Percentiles rank a stretch among this genome's conserved stretches.
Conservation (phyloP, 2,329 filamentous ascomycete genomes). For the Aspergillus flavus region DNA sequence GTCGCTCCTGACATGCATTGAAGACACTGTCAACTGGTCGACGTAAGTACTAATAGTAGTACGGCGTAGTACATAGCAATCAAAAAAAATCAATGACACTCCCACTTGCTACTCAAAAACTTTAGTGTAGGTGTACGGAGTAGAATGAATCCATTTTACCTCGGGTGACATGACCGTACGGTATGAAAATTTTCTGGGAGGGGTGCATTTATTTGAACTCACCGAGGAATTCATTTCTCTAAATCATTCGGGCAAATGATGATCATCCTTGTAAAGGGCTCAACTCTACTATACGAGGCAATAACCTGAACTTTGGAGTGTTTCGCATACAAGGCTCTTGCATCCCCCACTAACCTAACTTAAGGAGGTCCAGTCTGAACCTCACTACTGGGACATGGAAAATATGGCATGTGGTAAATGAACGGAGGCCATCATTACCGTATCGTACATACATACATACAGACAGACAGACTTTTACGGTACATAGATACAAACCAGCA, state of each 20-base stretch:
- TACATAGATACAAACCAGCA: conserved; percentile 7
- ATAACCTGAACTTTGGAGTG: neutral
- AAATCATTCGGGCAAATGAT: neutral
- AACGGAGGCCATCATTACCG: neutral
- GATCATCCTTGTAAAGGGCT: conserved; percentile 1
- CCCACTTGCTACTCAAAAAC: neutral
- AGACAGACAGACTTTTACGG: neutral
- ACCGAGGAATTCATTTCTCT: neutral
- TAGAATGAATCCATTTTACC: neutral
- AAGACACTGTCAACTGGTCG: neutral
- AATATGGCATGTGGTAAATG: neutral
- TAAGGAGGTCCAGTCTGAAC: neutral
- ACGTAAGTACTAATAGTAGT: neutral
- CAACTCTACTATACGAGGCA: conserved; percentile 2
- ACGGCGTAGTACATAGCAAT: neutral
- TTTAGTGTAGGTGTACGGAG: neutral
- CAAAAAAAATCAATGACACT: neutral
- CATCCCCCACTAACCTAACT: neutral
- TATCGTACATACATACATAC: conserved; percentile 2
- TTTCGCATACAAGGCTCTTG: neutral
- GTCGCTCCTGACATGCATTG: neutral
- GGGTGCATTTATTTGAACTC: conserved; percentile 4
- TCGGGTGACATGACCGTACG: conserved; percentile 9
- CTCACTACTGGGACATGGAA: neutral
- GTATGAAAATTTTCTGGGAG: conserved; percentile 9